Conservation (phyloP, 2,329 filamentous ascomycete species). For the Cryphonectria radicalis region DNA sequence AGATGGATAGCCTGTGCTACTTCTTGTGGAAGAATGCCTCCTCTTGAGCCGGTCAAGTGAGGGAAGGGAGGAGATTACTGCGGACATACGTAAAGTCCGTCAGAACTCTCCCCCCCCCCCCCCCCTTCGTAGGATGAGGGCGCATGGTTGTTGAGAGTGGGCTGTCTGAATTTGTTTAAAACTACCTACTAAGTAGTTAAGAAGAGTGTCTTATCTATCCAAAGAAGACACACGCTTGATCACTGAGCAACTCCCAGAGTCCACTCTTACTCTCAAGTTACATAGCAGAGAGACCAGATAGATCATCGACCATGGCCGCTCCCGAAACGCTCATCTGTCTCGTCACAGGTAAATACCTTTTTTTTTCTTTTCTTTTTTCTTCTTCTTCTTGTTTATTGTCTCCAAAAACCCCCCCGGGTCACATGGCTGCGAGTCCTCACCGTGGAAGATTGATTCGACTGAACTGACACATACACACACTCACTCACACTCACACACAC, state of each 20-base stretch:
- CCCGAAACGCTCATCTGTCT: not conserved
- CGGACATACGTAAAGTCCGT: slow-evolving; percentile 5
- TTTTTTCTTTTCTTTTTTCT: not conserved
- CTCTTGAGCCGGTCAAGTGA: not conserved
- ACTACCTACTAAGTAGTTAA: no score
- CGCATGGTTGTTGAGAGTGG: not conserved
- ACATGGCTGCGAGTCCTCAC: no score
- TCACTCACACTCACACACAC: no score
- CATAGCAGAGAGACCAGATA: no score
- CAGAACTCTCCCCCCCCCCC: not conserved
- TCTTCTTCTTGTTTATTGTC: no score
- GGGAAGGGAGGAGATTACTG: not conserved
- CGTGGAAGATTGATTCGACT: not conserved
- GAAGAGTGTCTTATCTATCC: no score
- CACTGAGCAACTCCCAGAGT: no score
- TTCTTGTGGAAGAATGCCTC: not conserved
- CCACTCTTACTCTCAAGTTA: no score
- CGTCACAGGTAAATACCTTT: not conserved
- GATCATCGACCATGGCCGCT: not conserved
- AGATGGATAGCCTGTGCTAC: not conserved
- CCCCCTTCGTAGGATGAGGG: not conserved
- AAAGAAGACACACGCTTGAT: no score
- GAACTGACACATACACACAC: no score
- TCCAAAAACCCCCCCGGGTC: not conserved
- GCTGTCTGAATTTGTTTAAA: no score